Evolutionary conservation across 306 rosid genomes (phyloP), one percentile per base, ranked within the genome.

Genomic region (Inga leiocalycina): DNA sequence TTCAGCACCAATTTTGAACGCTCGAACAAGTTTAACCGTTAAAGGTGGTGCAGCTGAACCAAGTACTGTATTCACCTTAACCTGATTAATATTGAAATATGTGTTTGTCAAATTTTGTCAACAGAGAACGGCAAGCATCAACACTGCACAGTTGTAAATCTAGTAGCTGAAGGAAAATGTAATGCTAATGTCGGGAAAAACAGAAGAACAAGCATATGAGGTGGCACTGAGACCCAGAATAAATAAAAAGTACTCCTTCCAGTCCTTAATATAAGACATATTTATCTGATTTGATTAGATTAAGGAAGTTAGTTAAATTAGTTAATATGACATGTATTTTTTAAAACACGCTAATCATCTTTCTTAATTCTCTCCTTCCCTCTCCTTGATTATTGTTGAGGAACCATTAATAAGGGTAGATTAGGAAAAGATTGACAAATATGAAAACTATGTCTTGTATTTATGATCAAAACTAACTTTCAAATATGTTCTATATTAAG

Each of bases 21-120:
- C 97, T 85, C 62, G 89, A 75, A 91, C 91, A 78, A 97, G 89
- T 87, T 91, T 97, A 10, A 94, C 99, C 16, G 93, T 88, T 83
- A 94, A 83, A 79, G 91, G 91, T 64, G 99, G 98, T 52, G 95
- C 94, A 90, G 86, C 86, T 85, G 98, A 94, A 78, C 99, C 98
- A 85, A 97, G 94, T 75, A 89, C 97, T 5, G 97, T 94, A 87
- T 74, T 91, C 54, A 97, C 97, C 91, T 86, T 91, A 71, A 94
- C 98, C 99, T 97, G 90, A 81, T 88, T 70, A 68, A 80, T 86
- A 74, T 86, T 64, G 46, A 51, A 77, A 77, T 48, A 12, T 71
- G 68, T 37, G 83, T 66, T 48, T 67, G 77, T 75, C 79, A 79
- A 65, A 71, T 66, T 75, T 57, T 49, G 44, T 75, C 54, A 82